phyloP scores from a whole-genome alignment of 768 basidiomycete species.

The Termitomyces sp. region DNA sequence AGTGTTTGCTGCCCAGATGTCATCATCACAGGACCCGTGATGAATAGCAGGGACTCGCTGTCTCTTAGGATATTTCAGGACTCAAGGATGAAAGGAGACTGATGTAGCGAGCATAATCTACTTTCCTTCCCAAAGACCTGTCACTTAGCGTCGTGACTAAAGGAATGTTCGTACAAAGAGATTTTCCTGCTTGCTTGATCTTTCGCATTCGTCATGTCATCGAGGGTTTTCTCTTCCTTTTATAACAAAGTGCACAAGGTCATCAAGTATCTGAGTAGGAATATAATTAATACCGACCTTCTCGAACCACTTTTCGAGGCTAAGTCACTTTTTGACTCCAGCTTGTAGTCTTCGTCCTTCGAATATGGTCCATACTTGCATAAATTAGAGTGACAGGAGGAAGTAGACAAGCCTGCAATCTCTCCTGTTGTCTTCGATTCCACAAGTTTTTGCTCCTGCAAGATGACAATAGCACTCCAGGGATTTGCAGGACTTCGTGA shows the following conservation, averaged over 20 bases:
- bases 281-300: slow-evolving; percentile 52
- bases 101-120: slow-evolving; percentile 77
- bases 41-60: slow-evolving; percentile 42
- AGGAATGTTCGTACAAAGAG: neutral
- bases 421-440: slow-evolving; percentile 53
- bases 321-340: slow-evolving; percentile 67
- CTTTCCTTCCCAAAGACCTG: slow-evolving; percentile 77
- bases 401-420: slow-evolving; percentile 47
- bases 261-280: neutral
- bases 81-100: slow-evolving; percentile 66
- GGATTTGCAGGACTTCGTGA: slow-evolving; percentile 61
- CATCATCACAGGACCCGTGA: neutral
- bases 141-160: too few relatives aligned
- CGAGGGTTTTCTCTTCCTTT: slow-evolving; percentile 89
- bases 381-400: slow-evolving; percentile 3
- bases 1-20: slow-evolving; percentile 51
- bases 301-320: slow-evolving; percentile 46
- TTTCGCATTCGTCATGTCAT: too few relatives aligned
- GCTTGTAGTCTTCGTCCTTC: slow-evolving; percentile 74
- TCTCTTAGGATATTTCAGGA: slow-evolving; percentile 78
- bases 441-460: slow-evolving; percentile 69
- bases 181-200: slow-evolving; percentile 62
- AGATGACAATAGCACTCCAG: slow-evolving; percentile 55
- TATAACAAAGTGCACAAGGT: slow-evolving; percentile 21
- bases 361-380: slow-evolving; percentile 58